Percentiles rank a stretch among this genome's conserved stretches.
Conservation (phyloP, 352 stramenopile species). For the Pythium guiyangense region DNA sequence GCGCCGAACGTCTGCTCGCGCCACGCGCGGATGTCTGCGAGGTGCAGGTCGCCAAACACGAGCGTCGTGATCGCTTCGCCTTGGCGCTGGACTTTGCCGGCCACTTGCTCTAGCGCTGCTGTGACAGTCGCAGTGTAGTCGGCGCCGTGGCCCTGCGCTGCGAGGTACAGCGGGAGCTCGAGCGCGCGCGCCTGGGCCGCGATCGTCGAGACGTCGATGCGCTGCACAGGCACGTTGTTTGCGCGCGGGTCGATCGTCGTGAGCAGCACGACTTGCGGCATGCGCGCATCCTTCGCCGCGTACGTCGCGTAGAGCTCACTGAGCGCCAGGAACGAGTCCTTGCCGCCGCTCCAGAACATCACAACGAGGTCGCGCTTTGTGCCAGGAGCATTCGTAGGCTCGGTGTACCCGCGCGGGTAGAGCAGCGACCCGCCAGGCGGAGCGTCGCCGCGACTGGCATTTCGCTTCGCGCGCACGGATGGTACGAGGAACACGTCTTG, state of each 20-base stretch:
- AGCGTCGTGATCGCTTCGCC: slow-evolving; percentile 33
- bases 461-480: slow-evolving; percentile 8
- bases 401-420: slow-evolving; percentile 17
- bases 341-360: slow-evolving; percentile 87
- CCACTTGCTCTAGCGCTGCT: slow-evolving; percentile 24
- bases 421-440: slow-evolving; percentile 24
- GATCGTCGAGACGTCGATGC: slow-evolving; percentile 69
- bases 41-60: slow-evolving; percentile 87
- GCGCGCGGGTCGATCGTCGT: slow-evolving; percentile 81
- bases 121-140: slow-evolving; percentile 27
- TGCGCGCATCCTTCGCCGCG: slow-evolving; percentile 22
- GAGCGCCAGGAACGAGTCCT: slow-evolving; percentile 87
- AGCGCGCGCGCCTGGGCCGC: slow-evolving; percentile 69
- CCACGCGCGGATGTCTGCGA: slow-evolving; percentile 82
- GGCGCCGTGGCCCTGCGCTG: slow-evolving; percentile 43
- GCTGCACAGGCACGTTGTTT: slow-evolving; percentile 80
- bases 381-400: not conserved
- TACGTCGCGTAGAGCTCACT: slow-evolving; percentile 30
- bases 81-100: slow-evolving; percentile 10
- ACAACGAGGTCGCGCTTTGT: slow-evolving; percentile 51
- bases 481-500: slow-evolving; percentile 31
- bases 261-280: slow-evolving; percentile 68
- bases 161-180: slow-evolving; percentile 72
- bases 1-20: slow-evolving; percentile 52
- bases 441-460: slow-evolving; percentile 4